Evolutionary conservation across 176 grass and related monocot genomes (phyloP).

Genomic region (Typha latifolia): DNA sequence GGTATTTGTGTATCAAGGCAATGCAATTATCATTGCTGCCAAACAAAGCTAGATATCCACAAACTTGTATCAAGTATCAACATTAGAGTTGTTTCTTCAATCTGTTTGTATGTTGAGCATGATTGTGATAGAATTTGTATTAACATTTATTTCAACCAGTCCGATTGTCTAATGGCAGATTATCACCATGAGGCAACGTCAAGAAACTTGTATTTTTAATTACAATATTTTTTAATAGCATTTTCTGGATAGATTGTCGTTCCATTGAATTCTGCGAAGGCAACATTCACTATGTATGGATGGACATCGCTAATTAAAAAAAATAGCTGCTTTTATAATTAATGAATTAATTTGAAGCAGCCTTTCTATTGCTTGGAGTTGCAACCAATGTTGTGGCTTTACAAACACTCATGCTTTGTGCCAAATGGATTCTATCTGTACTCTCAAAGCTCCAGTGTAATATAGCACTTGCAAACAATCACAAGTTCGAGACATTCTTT

Average conservation of each 20-base stretch:
- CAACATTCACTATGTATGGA: neutral
- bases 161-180: neutral
- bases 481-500: neutral
- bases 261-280: too few relatives aligned
- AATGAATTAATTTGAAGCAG: neutral
- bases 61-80: neutral
- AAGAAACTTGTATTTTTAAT: too few relatives aligned
- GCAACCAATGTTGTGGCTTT: neutral
- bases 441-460: neutral
- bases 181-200: too few relatives aligned
- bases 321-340: too few relatives aligned
- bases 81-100: neutral
- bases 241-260: too few relatives aligned
- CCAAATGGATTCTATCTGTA: neutral
- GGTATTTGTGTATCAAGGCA: slow-evolving; percentile 3
- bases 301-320: neutral
- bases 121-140: neutral
- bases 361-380: neutral
- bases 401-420: neutral
- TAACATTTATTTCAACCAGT: neutral
- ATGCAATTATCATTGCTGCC: slow-evolving; percentile 3
- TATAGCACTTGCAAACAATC: neutral
- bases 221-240: too few relatives aligned
- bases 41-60: neutral
- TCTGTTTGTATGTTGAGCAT: neutral